Base-by-base conservation (phyloP, 768 basidiomycete species). In the Lentinula sp. region DNA sequence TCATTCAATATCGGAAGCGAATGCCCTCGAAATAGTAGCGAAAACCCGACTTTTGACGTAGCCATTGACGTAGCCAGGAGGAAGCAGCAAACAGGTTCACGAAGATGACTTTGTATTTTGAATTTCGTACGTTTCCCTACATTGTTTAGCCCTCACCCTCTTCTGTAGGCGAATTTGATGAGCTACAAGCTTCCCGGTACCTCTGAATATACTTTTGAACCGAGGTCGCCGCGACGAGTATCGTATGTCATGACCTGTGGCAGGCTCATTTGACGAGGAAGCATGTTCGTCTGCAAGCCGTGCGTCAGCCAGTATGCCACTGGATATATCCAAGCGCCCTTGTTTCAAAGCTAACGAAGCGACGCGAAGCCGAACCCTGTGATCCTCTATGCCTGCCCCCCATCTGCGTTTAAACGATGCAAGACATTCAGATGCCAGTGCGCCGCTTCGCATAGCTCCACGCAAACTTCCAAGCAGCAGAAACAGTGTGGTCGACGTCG, bases 301-400 rank as follows among this genome's bases (percentile, higher is more conserved):
- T 50, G 70, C 32, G 63, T 59, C 8, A 59, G 50, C 49, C 36
- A 72, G 59, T 60, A 77, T 67, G 62, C 67, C 67, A 61, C 73
- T 57, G 16, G 75, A 73, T 61, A 88, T 80, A 66, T 84, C 84
- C 63, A 75, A 70, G 49, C 85, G 80, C 15, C 86, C 82, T 73
- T 91, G 83, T 69, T 86, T 88, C 59, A 87, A 66, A 35, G 87
- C 88, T 51, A 88, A 74, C 45, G 70, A 72, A 5, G 79, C 79
- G 57, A 91, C 70, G 45, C 86, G 82, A 61, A 85, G 80, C 66
- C 81, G 79, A 20, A 91, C 87, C 20, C 77, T 73, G 56, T 78
- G 74, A 72, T 88, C 84, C 65, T 81, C 81, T 5, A 87, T 73
- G 28, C 69, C 70, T 18, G 71, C 59, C 2, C 89, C 88, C 85